Conservation (phyloP, 139 green algal genomes). For the Raphidocelis subcapitata region DNA sequence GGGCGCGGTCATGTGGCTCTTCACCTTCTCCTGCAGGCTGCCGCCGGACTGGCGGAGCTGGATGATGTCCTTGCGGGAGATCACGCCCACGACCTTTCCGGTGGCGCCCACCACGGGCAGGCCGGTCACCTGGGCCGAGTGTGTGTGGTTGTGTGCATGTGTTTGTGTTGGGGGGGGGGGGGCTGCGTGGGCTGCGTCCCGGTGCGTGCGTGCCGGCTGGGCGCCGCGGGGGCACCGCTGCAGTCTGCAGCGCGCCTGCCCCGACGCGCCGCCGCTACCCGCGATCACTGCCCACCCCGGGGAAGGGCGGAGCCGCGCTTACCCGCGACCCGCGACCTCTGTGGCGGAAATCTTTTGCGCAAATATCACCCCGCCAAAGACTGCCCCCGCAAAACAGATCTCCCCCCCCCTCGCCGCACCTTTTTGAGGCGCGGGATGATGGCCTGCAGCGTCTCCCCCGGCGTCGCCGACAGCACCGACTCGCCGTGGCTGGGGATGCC, state of each 20-base stretch:
- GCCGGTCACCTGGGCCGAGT: constrained; percentile 43
- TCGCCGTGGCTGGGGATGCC: constrained; percentile 30
- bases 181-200: not conserved
- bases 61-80: constrained; percentile 74
- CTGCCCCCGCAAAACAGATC: not conserved
- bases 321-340: too few species aligned
- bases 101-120: constrained; percentile 60
- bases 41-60: constrained; percentile 45
- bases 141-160: not conserved
- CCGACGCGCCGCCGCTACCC: too few species aligned
- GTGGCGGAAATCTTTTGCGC: too few species aligned
- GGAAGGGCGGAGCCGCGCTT: too few species aligned
- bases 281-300: too few species aligned
- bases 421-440: constrained; percentile 40
- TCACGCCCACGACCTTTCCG: constrained; percentile 59
- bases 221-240: not conserved
- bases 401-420: not conserved
- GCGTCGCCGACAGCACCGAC: constrained; percentile 32
- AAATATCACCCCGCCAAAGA: not conserved
- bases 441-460: constrained; percentile 21
- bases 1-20: constrained; percentile 61
- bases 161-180: too few species aligned
- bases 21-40: constrained; percentile 44
- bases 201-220: not conserved
- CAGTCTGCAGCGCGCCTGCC: too few species aligned